A percentile compares a stretch with the other conserved stretches of the same genome.
These are phyloP conservation scores for Sarocladiaceae sp. DNA, from an alignment of 2,329 filamentous ascomycete species.

Conservation along the genomic window DNA sequence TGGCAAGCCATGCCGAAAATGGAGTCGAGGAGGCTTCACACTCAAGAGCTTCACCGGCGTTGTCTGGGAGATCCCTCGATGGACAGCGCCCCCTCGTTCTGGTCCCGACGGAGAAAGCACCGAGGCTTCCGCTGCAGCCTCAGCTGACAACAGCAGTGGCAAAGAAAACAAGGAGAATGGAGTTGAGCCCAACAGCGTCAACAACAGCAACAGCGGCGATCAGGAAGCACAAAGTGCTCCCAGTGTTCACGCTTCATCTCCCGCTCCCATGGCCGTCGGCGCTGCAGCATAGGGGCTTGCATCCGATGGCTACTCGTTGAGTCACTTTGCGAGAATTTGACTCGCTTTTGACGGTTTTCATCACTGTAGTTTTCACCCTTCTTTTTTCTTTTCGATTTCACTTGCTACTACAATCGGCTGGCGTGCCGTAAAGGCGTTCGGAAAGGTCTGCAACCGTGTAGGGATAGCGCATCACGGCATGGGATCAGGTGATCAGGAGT, in stretches of 20 bases:
- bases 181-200: conserved; percentile 38
- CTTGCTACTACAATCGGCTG: background rate
- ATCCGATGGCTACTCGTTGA: background rate
- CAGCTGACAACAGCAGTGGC: conserved; percentile 49
- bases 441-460: background rate
- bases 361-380: background rate
- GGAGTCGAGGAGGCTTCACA: conserved; percentile 76
- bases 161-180: conserved; percentile 64
- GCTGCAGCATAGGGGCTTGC: conserved; percentile 34
- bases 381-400: background rate
- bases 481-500: background rate
- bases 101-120: conserved; percentile 26
- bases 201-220: conserved; percentile 40
- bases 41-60: conserved; percentile 93
- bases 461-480: background rate
- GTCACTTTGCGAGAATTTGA: conserved; percentile 2
- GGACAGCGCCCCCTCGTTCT: conserved; percentile 68
- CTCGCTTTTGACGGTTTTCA: background rate
- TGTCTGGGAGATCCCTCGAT: conserved; percentile 75
- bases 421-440: background rate
- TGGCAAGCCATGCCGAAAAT: conserved; percentile 87
- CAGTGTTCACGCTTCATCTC: conserved; percentile 49
- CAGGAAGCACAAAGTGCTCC: conserved; percentile 49
- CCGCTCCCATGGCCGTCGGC: conserved; percentile 43
- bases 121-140: conserved; percentile 40